Percentiles rank a stretch among this genome's conserved stretches.
phyloP scores from a whole-genome alignment of 305 asterid species.

The Lippia alba region DNA sequence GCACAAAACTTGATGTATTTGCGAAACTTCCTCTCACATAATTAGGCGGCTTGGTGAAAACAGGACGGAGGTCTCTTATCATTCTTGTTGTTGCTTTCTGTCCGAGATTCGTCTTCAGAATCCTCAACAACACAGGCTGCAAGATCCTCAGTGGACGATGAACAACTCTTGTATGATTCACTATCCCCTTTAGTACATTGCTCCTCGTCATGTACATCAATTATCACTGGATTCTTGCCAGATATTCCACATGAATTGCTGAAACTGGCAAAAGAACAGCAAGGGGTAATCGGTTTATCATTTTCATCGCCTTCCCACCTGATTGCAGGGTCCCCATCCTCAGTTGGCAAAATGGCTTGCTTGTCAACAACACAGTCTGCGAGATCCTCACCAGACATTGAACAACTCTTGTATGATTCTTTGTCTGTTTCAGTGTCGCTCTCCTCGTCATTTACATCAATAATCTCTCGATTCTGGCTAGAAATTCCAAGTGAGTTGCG shows the following conservation, averaged over 20 bases:
- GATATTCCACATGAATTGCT: too few species aligned
- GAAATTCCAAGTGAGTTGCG: too few species aligned
- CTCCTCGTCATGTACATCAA: constrained; percentile 41
- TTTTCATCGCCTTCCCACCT: too few species aligned
- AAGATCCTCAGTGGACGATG: constrained; percentile 43
- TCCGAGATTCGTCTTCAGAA: constrained; percentile 57
- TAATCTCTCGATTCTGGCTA: constrained; percentile 22
- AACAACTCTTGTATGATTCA: constrained; percentile 10
- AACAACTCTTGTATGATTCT: constrained; percentile 8
- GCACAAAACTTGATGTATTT: not conserved
- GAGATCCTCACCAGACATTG: constrained; percentile 42
- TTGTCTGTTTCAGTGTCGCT: constrained; percentile 34
- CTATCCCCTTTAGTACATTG: constrained; percentile 34
- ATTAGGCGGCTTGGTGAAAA: not conserved
- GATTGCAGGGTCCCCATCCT: too few species aligned
- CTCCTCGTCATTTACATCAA: constrained; percentile 40
- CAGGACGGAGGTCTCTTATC: constrained; percentile 27
- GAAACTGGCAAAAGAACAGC: too few species aligned
- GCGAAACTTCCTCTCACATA: not conserved
- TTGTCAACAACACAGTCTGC: constrained; percentile 2
- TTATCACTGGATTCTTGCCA: constrained; percentile 13
- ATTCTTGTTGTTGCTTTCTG: constrained; percentile 26
- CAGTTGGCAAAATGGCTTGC: too few species aligned
- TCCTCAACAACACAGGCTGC: constrained; percentile 59
- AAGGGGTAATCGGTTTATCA: too few species aligned